A percentile compares a stretch with the other conserved stretches of the same genome.
These are phyloP conservation scores for Paraphoma sp. DNA, from an alignment of 2,329 filamentous ascomycete genomes.

Conservation along the genomic window DNA sequence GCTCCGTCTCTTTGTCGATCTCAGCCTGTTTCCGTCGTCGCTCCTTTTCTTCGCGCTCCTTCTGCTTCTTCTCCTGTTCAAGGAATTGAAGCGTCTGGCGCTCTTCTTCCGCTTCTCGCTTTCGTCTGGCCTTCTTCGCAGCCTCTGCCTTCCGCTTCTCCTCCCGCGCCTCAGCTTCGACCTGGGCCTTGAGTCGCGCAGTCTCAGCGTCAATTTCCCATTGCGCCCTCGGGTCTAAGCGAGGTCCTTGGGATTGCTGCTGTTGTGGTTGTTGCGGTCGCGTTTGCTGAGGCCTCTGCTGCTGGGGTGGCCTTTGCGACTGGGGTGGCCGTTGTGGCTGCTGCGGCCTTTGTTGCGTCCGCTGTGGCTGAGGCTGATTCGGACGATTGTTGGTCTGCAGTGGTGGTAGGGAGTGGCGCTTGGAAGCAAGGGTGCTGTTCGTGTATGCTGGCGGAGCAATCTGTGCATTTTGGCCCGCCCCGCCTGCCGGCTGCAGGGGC, in stretches of 20 bases:
- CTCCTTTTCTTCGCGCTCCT: slow-evolving; percentile 71
- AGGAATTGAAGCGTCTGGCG: slow-evolving; percentile 41
- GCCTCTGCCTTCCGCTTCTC: slow-evolving; percentile 53
- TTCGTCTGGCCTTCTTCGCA: slow-evolving; percentile 63
- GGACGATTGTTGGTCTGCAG: slow-evolving; percentile 33
- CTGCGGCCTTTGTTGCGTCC: slow-evolving; percentile 6
- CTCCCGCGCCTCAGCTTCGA: slow-evolving; percentile 52
- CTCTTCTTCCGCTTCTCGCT: slow-evolving; percentile 64
- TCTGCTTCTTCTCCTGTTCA: slow-evolving; percentile 57
- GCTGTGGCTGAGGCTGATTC: slow-evolving; percentile 12
- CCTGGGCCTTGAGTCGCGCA: slow-evolving; percentile 53
- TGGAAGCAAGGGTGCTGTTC: slow-evolving; percentile 20
- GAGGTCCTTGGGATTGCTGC: slow-evolving; percentile 17
- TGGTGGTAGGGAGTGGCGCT: slow-evolving; percentile 38
- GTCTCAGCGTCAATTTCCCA: slow-evolving; percentile 61
- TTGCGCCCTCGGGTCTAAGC: slow-evolving; percentile 57
- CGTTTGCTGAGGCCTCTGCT: slow-evolving; percentile 3
- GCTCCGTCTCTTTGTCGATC: slow-evolving; percentile 75
- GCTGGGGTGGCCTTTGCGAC: slow-evolving; percentile 12
- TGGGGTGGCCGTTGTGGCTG: slow-evolving; percentile 8
- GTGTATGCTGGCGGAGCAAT: slow-evolving; percentile 23
- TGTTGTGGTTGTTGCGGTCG: slow-evolving; percentile 42
- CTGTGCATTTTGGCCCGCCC: slow-evolving; percentile 20
- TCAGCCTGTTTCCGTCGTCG: slow-evolving; percentile 60
- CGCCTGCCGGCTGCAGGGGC: slow-evolving; percentile 18